Percentiles rank a stretch among this genome's conserved stretches.
Evolutionary conservation across 768 basidiomycete species (phyloP).

Genomic region (Galerina marginata): DNA sequence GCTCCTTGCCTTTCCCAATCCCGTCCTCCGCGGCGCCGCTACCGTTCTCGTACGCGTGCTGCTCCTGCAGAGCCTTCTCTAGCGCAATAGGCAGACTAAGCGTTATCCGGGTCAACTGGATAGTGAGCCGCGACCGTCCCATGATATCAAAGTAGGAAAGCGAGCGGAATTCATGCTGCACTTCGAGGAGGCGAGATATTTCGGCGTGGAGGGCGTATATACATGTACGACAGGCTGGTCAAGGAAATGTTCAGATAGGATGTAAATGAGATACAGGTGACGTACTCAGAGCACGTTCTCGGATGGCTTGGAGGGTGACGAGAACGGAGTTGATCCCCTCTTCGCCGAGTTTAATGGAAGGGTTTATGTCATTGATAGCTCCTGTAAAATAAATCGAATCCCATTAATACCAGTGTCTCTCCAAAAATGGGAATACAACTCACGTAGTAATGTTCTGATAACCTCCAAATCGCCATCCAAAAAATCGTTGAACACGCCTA

Average conservation of each 20-base stretch:
- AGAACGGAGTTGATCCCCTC: slow-evolving; percentile 83
- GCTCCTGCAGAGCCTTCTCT: slow-evolving; percentile 68
- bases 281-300: slow-evolving; percentile 78
- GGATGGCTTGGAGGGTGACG: slow-evolving; percentile 67
- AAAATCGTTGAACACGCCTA: slow-evolving; percentile 81
- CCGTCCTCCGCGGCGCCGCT: background rate
- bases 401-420: background rate
- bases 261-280: slow-evolving; percentile 13
- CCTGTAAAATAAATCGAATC: slow-evolving; percentile 41
- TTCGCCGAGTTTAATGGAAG: slow-evolving; percentile 75
- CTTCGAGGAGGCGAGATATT: slow-evolving; percentile 78
- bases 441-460: slow-evolving; percentile 76
- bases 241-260: slow-evolving; percentile 5
- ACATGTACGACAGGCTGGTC: slow-evolving; percentile 77
- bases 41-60: slow-evolving; percentile 32
- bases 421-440: slow-evolving; percentile 30
- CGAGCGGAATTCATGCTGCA: slow-evolving; percentile 76
- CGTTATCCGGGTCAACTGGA: slow-evolving; percentile 79
- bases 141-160: slow-evolving; percentile 81
- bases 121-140: slow-evolving; percentile 75
- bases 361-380: slow-evolving; percentile 81
- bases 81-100: slow-evolving; percentile 76
- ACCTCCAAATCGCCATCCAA: slow-evolving; percentile 88
- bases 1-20: slow-evolving; percentile 16
- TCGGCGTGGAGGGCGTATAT: slow-evolving; percentile 75